Evolutionary conservation across 2,329 filamentous ascomycete genomes (phyloP).

Genomic region (Boeremia exigua): DNA sequence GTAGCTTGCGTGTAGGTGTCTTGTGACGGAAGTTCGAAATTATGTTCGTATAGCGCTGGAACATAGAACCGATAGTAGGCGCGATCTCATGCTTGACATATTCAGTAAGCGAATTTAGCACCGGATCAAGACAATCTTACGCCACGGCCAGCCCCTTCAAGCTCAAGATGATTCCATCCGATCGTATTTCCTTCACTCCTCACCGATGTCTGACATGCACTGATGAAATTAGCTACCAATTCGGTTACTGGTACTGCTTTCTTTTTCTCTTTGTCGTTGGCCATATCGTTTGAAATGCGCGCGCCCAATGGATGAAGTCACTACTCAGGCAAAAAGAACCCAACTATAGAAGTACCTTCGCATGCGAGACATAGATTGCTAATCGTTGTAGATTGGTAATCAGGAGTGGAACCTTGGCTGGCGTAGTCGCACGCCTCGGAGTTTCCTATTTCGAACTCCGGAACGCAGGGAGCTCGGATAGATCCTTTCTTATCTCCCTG

Average conservation of each 20-base stretch:
- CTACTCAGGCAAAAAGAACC: not conserved
- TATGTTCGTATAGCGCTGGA: not conserved
- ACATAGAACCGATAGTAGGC: constrained; percentile 8
- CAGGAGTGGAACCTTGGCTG: not conserved
- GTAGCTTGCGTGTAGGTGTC: constrained; percentile 3
- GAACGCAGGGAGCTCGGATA: not conserved
- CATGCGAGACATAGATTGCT: not conserved
- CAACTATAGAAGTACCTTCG: not conserved
- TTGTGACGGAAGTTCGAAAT: constrained; percentile 2
- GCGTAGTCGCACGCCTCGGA: not conserved
- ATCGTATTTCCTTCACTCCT: constrained; percentile 5
- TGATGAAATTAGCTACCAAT: constrained; percentile 4
- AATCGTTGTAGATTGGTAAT: constrained; percentile 5
- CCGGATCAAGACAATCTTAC: not conserved
- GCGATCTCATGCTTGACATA: constrained; percentile 1
- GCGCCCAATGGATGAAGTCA: not conserved
- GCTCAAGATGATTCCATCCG: constrained; percentile 6
- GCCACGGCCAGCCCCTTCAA: constrained; percentile 11
- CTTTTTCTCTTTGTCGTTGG: not conserved
- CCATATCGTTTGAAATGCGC: not conserved
- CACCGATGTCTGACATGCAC: constrained; percentile 2
- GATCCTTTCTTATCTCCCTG: not conserved
- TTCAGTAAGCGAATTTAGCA: not conserved
- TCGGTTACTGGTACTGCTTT: not conserved
- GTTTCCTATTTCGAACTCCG: constrained; percentile 7